These are phyloP conservation scores for Penicillium palitans DNA, from an alignment of 2,329 filamentous ascomycete species.

Conservation along the genomic window DNA sequence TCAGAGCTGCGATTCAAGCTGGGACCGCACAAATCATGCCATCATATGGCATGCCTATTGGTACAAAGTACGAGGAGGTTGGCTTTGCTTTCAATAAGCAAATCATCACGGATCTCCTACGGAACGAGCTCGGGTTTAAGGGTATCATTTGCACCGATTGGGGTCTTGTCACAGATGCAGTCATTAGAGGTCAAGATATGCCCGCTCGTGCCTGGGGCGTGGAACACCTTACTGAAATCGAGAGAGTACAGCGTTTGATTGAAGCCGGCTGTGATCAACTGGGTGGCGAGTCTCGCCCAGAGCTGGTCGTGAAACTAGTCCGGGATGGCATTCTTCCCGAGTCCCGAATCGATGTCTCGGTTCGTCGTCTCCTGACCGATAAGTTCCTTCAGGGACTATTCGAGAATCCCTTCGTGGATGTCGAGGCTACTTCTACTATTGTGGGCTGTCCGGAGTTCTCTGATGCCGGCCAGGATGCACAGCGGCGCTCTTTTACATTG, in stretches of 20 bases:
- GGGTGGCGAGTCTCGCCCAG: background rate
- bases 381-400: background rate
- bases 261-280: background rate
- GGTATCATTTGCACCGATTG: background rate
- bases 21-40: background rate
- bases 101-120: background rate
- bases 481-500: background rate
- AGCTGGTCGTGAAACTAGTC: background rate
- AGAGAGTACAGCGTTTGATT: background rate
- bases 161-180: background rate
- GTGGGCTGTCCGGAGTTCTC: background rate
- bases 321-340: background rate
- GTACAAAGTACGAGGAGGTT: background rate
- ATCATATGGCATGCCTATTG: background rate
- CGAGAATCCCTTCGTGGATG: background rate
- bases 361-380: background rate
- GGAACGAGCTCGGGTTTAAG: background rate
- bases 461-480: background rate
- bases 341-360: background rate
- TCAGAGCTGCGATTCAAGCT: background rate
- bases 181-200: background rate
- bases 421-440: background rate
- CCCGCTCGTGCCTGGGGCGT: background rate
- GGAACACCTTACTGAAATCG: background rate
- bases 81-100: background rate